Evolutionary conservation across 805 yeast genomes (phyloP).

Genomic region (Pichia insulana): DNA sequence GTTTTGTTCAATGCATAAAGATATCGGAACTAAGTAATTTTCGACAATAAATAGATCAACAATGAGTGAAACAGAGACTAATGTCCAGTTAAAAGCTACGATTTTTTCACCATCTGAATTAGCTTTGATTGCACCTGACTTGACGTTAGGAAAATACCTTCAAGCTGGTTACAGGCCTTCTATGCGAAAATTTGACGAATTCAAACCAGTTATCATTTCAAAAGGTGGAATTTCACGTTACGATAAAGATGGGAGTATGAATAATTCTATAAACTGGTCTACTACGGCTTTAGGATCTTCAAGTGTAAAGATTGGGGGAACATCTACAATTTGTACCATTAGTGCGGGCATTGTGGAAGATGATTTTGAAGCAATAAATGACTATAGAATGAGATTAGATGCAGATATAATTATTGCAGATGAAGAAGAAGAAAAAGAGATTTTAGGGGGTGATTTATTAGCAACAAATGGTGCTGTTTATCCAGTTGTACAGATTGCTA

Average conservation of each 20-base stretch:
- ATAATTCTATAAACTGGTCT: constrained; percentile 14
- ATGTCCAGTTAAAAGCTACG: constrained; percentile 32
- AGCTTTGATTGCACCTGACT: constrained; percentile 78
- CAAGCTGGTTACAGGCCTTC: constrained; percentile 71
- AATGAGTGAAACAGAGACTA: constrained; percentile 10
- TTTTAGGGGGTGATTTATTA: constrained; percentile 9
- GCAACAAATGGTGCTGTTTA: constrained; percentile 38
- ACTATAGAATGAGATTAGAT: constrained; percentile 32
- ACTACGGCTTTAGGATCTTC: constrained; percentile 53
- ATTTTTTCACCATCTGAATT: constrained; percentile 75
- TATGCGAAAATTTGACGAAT: constrained; percentile 62
- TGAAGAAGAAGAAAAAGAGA: constrained; percentile 10
- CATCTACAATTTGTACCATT: constrained; percentile 63
- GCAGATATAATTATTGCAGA: constrained; percentile 25
- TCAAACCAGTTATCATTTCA: constrained; percentile 43
- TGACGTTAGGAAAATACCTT: constrained; percentile 71
- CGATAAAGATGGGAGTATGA: constrained; percentile 12
- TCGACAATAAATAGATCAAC: not conserved
- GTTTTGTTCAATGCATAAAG: not conserved
- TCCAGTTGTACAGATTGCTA: constrained; percentile 67
- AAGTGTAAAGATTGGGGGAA: constrained; percentile 60
- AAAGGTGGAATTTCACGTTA: constrained; percentile 32
- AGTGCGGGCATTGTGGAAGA: constrained; percentile 60
- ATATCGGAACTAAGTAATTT: too few species aligned
- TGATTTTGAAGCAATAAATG: constrained; percentile 34